phyloP scores from a whole-genome alignment of 2,329 filamentous ascomycete genomes.

The Calonectria honghensis region DNA sequence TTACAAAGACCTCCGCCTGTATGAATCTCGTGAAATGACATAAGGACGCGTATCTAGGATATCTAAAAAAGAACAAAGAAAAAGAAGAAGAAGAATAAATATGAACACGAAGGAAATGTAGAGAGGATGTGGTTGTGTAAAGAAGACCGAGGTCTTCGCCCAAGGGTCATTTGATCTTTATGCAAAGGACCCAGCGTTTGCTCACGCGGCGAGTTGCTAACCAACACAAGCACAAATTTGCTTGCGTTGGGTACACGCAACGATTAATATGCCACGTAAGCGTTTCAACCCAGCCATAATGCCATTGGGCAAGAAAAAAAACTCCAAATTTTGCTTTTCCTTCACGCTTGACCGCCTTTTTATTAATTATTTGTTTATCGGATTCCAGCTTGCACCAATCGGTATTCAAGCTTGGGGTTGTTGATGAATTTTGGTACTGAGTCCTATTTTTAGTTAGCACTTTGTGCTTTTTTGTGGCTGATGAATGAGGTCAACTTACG shows the following conservation, averaged over 20 bases:
- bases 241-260: not conserved
- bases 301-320: constrained; percentile 11
- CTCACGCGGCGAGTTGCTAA: not conserved
- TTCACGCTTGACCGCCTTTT: constrained; percentile 7
- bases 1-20: constrained; percentile 5
- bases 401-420: constrained; percentile 63
- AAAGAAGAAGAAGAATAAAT: not conserved
- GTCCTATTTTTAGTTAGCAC: constrained; percentile 69
- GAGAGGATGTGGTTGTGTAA: not conserved
- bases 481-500: constrained; percentile 75
- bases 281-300: not conserved
- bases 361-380: constrained; percentile 16
- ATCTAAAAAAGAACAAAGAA: not conserved
- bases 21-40: not conserved
- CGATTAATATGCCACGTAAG: not conserved
- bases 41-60: constrained; percentile 16
- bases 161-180: not conserved
- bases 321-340: not conserved
- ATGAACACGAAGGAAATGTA: not conserved
- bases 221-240: constrained; percentile 14
- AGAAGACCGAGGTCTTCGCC: not conserved
- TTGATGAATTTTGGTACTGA: constrained; percentile 84
- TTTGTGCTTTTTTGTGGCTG: rapidly evolving
- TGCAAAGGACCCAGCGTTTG: not conserved
- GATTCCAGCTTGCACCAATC: constrained; percentile 30